Evolutionary conservation across 2,329 filamentous ascomycete genomes (phyloP), one percentile per base, ranked within the genome.

Genomic region (Dothideomycetidae sp.): DNA sequence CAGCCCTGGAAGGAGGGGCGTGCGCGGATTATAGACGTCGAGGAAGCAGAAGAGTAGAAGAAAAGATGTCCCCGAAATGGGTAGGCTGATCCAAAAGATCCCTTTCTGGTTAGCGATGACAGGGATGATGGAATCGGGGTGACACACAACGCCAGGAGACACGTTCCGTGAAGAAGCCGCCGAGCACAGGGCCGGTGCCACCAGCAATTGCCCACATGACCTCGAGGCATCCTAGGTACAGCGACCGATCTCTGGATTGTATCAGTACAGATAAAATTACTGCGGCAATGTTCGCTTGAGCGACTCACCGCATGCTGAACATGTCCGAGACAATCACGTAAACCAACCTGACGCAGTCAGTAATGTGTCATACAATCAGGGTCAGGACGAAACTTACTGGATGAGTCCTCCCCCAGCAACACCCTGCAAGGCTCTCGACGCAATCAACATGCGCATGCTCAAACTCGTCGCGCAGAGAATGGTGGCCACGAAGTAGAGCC

Each of bases 131-230:
- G n/a, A n/a, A n/a, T n/a, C n/a, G n/a, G n/a, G n/a, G n/a, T n/a
- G 10, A 17, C 10, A 15, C 19, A 33, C 68, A 72, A 36, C 68
- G 53, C 68, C 67, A 72, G 12, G 51, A 57, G 0, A 60, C 54
- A 10, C 58, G 46, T 38, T 61, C 53, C 0, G 62, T 58, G 43
- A 72, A 68, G 1, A 60, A 57, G 28, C 68, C 70, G 2, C 70
- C 70, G 0, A 73, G 49, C 1, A 73, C 50, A 0, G 70, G 70
- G 0, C 70, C 70, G 11, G 65, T 53, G 1, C 63, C 64, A 1
- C 66, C 66, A 4, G 68, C 70, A 9, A 73, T 44, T 0, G 67
- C 69, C 69, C 69, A 74, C 29, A 71, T 64, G 1, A 63, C 59
- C 42, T 67, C 67, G 2, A 64, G 60, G 3, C 71, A 48, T 0